phyloP scores from a whole-genome alignment of 148 eudicot species.

The Fagopyrum esculentum region DNA sequence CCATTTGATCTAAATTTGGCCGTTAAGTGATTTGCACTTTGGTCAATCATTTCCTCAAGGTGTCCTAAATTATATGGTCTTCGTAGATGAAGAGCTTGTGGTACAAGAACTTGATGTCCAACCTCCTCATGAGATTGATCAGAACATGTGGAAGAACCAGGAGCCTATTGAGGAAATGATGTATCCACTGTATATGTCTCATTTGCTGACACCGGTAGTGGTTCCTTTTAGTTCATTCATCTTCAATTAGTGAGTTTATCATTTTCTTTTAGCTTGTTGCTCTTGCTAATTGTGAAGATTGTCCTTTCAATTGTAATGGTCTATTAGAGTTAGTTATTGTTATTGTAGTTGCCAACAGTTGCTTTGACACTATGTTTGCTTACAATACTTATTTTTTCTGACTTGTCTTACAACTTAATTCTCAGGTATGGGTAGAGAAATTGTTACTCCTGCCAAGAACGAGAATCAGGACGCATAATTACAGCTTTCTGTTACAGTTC shows the following conservation, averaged over 20 bases:
- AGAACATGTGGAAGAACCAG: conserved; percentile 96
- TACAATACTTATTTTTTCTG: conserved; percentile 2
- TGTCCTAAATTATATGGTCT: neutral
- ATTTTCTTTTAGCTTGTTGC: neutral
- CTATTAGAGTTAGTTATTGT: neutral
- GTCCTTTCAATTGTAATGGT: neutral
- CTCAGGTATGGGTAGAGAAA: conserved; percentile 58
- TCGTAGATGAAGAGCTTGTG: conserved; percentile 46
- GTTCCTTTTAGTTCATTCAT: neutral
- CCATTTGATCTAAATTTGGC: neutral
- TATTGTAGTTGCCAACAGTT: too few relatives aligned
- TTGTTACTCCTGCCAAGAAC: conserved; percentile 18
- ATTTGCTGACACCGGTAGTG: conserved; percentile 68
- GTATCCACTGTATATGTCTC: conserved; percentile 53
- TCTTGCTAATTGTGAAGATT: neutral
- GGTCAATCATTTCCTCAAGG: neutral
- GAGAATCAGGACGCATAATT: conserved; percentile 63
- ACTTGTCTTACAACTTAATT: conserved; percentile 5
- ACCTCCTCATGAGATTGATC: conserved; percentile 90
- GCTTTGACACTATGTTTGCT: too few relatives aligned
- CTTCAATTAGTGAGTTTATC: neutral
- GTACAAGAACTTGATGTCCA: conserved; percentile 51
- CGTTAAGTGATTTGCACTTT: neutral
- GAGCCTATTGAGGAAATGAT: conserved; percentile 87
- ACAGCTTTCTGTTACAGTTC: conserved; percentile 47